Evolutionary conservation across 768 basidiomycete species (phyloP), one percentile per base, ranked within the genome.

Genomic region (Pleurotus ostreatus): DNA sequence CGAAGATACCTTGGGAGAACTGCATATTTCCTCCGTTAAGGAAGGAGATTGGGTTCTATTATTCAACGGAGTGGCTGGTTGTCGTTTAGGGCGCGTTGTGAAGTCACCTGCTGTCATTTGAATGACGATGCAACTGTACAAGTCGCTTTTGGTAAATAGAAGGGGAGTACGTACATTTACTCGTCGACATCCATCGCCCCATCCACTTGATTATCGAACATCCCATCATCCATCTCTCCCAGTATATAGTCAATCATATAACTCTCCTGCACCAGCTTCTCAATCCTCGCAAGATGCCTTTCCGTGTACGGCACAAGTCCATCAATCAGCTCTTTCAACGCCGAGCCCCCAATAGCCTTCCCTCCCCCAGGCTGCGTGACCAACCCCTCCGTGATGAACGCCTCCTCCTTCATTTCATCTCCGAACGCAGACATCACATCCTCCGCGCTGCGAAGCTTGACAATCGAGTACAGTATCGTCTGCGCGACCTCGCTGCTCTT

Each of bases 271-370:
- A 97, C 82, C 55, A 97, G 72, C 65, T 85, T 82, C 57, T 95
- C 92, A 68, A 94, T 81, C 62, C 95, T 77, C 38, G 85, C 73
- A 43, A 95, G 81, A 73, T 99, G 97, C 51, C 97, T 81, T 67
- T 96, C 93, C 7, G 95, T 95, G 67, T 98, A 99, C 9, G 97
- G 94, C 49, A 98, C 83, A 55, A 98, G 73, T 3, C 85, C 88
- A 46, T 94, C 92, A 9, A 98, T 71, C 54, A 96, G 70, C 52
- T 97, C 93, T 63, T 84, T 85, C 49, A 91, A 67, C 26, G 74
- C 74, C 22, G 72, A 70, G 39, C 67, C 68, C 8, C 70, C 65
- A 44, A 54, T 55, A 49, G 59, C 62, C 61, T 20, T 57, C 53
- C 2, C 56, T 46, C 65, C 66, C 39, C 53, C 45, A n/a, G 59